Evolutionary conservation across 768 basidiomycete species (phyloP).

Genomic region (Boletus patriciae): DNA sequence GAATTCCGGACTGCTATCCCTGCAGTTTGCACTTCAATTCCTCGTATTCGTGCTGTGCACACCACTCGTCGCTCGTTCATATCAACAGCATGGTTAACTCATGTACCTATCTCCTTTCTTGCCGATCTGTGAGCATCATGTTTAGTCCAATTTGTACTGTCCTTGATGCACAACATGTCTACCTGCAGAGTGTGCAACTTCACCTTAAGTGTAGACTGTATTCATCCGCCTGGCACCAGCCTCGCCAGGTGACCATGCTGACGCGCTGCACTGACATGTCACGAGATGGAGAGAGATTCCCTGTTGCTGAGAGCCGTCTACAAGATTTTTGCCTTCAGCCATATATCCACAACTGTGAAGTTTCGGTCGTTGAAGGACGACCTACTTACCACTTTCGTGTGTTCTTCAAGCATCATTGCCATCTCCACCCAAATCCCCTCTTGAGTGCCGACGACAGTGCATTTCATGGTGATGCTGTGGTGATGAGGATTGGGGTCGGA

Average conservation of each 20-base stretch:
- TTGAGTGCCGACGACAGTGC: not conserved
- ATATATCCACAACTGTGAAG: slow-evolving; percentile 9
- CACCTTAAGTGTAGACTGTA: slow-evolving; percentile 5
- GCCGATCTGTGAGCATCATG: too few species aligned
- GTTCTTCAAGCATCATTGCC: slow-evolving; percentile 11
- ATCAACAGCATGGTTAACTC: too few species aligned
- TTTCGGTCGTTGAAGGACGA: not conserved
- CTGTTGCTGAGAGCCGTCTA: slow-evolving; percentile 2
- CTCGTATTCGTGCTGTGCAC: too few species aligned
- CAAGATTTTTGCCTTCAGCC: slow-evolving; percentile 6
- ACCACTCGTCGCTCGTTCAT: too few species aligned
- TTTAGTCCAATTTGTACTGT: too few species aligned
- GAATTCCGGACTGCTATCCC: too few species aligned
- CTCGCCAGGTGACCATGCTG: not conserved
- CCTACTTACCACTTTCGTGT: slow-evolving; percentile 5
- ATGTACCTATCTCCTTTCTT: too few species aligned
- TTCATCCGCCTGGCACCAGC: not conserved
- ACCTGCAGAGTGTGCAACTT: not conserved
- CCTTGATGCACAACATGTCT: too few species aligned
- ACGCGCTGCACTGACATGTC: not conserved
- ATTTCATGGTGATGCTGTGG: slow-evolving; percentile 3
- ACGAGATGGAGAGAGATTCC: not conserved
- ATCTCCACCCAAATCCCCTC: not conserved
- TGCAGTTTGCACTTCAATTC: too few species aligned
- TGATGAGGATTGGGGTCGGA: slow-evolving; percentile 1